Base-by-base conservation (phyloP, 352 stramenopile genomes). In the Pythium brachiatum region DNA sequence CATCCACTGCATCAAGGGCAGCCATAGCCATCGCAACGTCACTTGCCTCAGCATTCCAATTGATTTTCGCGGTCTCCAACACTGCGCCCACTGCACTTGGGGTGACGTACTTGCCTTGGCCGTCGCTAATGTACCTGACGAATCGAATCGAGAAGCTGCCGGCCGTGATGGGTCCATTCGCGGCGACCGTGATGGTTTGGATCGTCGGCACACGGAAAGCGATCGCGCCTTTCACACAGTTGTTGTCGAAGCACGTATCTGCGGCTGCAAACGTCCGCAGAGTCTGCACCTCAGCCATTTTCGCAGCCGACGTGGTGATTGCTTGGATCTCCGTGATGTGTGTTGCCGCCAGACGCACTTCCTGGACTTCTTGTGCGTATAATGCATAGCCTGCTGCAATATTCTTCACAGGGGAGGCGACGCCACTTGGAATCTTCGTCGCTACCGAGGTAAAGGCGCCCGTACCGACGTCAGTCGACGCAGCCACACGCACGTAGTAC, bases 201-300 rank as follows among this genome's bases (percentile, higher is more conserved):
- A 94, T 66, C 0, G 77, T 92, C 9, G 86, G 86, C 8, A 90
- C 62, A 12, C 86, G 81, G 34, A 91, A 89, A 0, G 86, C 86
- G 18, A 94, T 73, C 0, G 44, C 39, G 0, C 86, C 86, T 26
- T 50, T 41, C 21, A 94, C 68, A 39, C 81, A 94, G 20, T 61
- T 73, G 13, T 57, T 69, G n/a, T 60, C 50, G 26, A 80, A 74
- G 56, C 86, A 92, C 23, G 58, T 57, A 26, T 79, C 64, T 1
- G 82, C 62, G 1, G 68, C 57, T 1, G 72, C 81, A 31, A 56
- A 89, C 2, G 83, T 92, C 2, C 62, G 68, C 1, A 94, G 46
- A 2, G 79, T 92, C 63, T 94, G 86, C 5, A 94, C 84, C 47
- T 92, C 86, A 0, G 81, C 66, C 44, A 92, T 86, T 12, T 69